Conservation (phyloP, 2,329 filamentous ascomycete species). For the Orbilia oligospora region DNA sequence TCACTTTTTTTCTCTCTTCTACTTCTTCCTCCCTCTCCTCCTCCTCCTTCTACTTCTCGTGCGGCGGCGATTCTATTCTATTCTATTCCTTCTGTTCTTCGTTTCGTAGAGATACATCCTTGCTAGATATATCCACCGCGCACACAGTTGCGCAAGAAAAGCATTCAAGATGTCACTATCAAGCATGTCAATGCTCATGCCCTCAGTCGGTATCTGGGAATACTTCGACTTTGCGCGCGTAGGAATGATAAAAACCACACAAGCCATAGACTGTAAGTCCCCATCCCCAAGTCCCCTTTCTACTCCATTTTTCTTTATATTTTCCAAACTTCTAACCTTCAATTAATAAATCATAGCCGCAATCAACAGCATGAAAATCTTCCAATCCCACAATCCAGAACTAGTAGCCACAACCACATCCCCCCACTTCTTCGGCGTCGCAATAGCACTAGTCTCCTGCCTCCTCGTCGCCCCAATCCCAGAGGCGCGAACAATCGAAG, state of each 20-base stretch:
- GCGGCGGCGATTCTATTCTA: conserved; percentile 14
- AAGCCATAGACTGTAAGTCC: conserved; percentile 28
- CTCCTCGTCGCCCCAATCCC: conserved; percentile 8
- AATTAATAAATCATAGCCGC: not conserved
- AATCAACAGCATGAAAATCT: conserved; percentile 16
- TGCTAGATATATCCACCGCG: not conserved
- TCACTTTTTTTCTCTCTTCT: conserved; percentile 2
- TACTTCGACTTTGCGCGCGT: conserved; percentile 36
- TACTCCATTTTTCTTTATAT: not conserved
- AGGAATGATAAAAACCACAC: conserved; percentile 14
- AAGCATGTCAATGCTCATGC: conserved; percentile 44
- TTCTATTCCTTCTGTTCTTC: not conserved
- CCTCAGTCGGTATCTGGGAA: conserved; percentile 41
- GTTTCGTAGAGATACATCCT: conserved; percentile 7
- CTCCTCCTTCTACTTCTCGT: conserved; percentile 3
- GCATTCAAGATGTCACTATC: conserved; percentile 47
- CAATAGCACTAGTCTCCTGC: conserved; percentile 28
- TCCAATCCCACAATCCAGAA: conserved; percentile 32
- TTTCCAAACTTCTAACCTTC: not conserved
- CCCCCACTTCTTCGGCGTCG: conserved; percentile 27
- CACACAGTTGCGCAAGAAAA: conserved; percentile 11
- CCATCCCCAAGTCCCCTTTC: not conserved
- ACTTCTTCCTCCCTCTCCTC: conserved; percentile 3
- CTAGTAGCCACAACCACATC: conserved; percentile 31
- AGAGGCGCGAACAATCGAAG: conserved; percentile 35